Evolutionary conservation across 768 basidiomycete genomes (phyloP), one percentile per base, ranked within the genome.

Genomic region (Tylopilus cervinicoccineus): DNA sequence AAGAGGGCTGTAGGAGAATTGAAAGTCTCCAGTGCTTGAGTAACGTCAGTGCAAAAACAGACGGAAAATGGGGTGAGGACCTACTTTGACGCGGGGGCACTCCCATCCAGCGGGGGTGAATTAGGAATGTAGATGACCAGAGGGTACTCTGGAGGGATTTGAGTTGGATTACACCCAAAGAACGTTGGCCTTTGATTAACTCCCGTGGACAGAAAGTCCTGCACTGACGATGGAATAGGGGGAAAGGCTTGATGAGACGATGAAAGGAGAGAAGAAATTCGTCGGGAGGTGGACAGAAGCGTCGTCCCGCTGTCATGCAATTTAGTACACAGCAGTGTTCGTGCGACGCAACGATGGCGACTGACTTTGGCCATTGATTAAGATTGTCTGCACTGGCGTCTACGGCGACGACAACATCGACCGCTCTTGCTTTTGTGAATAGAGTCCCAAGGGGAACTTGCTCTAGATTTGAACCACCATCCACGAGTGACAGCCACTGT

Each of bases 371-470:
- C 79, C 83, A 93, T 48, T 66, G 73, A 43, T 80, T 72, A 0
- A 43, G n/a, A 47, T 77, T 75, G 54, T 87, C 83, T 1, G 79
- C 70, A 53, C 79, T 77, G 20, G 76, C 77, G 58, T 93, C 91
- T 17, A 89, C 69, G 0, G 85, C 86, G 14, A 94, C 72, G 55
- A 93, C 79, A 5, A 86, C 79, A 58, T 94, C 91, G 34, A 93
- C 57, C 0, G 62, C 73, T 41, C 92, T 76, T 2, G 78, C 75
- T 40, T 79, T 83, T 23, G 89, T 81, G 45, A 93, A 76, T 23
- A 90, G 67, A 2, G 85, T 84, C 17, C 79, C 81, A 22, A 86
- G 70, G 0, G 91, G 91, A 7, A 88, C 61, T 58, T 86, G 84
- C 57, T 88, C 84, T 10, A 66, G 63, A 57, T 88, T 87, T 19